Evolutionary conservation across 208 protist genomes (phyloP).

Genomic region (Trypanosoma vivax): DNA sequence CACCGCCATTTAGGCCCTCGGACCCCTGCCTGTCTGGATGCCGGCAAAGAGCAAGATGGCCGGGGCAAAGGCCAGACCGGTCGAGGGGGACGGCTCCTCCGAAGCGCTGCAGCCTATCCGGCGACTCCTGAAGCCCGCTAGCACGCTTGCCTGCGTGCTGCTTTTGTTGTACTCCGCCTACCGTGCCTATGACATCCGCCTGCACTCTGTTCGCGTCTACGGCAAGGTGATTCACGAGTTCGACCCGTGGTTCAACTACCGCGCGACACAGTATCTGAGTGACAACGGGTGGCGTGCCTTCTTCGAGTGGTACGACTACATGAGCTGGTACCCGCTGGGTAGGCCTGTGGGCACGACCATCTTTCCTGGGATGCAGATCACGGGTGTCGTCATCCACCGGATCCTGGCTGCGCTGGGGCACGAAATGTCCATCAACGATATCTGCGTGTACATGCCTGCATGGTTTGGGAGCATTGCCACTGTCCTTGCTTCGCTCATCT

Average conservation of each 20-base stretch:
- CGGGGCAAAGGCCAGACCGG: too few species aligned
- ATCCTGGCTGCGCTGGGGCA: slow-evolving; percentile 66
- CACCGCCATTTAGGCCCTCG: too few species aligned
- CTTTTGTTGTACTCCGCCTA: slow-evolving; percentile 18
- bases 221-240: slow-evolving; percentile 92
- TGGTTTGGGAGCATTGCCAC: slow-evolving; percentile 91
- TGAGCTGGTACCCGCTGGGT: slow-evolving; percentile 97
- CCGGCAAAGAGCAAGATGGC: too few species aligned
- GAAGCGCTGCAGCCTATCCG: too few species aligned
- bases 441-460: slow-evolving; percentile 95
- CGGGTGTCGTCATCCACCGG: slow-evolving; percentile 89
- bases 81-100: too few species aligned
- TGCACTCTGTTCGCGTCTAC: slow-evolving; percentile 66
- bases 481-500: slow-evolving; percentile 75
- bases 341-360: slow-evolving; percentile 96
- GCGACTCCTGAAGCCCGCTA: background rate
- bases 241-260: slow-evolving; percentile 93
- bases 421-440: slow-evolving; percentile 90
- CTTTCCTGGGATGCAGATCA: slow-evolving; percentile 97
- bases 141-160: background rate
- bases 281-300: slow-evolving; percentile 94
- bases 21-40: too few species aligned
- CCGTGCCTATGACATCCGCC: slow-evolving; percentile 49
- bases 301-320: slow-evolving; percentile 98
- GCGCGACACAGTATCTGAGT: slow-evolving; percentile 86